Percentiles rank a stretch among this genome's conserved stretches.
phyloP scores from a whole-genome alignment of 768 basidiomycete species.

The Pulveroboletus sp. region DNA sequence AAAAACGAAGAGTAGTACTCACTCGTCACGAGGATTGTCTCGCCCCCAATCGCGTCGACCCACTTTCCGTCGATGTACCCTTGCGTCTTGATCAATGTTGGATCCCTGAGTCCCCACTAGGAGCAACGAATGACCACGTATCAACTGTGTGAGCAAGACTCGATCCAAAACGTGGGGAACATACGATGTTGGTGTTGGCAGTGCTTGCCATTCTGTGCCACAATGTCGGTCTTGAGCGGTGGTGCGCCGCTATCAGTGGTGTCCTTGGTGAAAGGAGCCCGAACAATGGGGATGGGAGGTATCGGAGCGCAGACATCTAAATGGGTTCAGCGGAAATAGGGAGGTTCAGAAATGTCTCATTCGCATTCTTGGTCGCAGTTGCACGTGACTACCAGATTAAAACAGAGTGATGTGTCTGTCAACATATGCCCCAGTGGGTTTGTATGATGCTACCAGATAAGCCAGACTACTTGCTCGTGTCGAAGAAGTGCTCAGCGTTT shows the following conservation, averaged over 20 bases:
- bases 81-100: constrained; percentile 67
- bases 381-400: too few species aligned
- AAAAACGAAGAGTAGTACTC: constrained; percentile 19
- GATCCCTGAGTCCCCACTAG: constrained; percentile 75
- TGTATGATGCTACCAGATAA: not conserved
- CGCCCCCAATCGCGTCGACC: constrained; percentile 73
- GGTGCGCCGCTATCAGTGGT: not conserved
- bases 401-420: too few species aligned
- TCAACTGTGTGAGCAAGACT: not conserved
- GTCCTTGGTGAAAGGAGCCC: constrained; percentile 18
- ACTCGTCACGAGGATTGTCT: constrained; percentile 75
- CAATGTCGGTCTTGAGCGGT: constrained; percentile 8
- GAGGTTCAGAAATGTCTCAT: too few species aligned
- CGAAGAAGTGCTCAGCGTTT: constrained; percentile 18
- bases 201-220: constrained; percentile 55
- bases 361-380: too few species aligned
- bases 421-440: too few species aligned
- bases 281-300: constrained; percentile 15
- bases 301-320: constrained; percentile 14
- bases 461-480: not conserved
- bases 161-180: constrained; percentile 15
- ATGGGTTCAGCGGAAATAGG: not conserved
- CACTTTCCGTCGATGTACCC: constrained; percentile 83
- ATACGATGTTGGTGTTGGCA: constrained; percentile 26
- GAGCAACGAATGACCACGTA: not conserved